phyloP scores from a whole-genome alignment of 208 protist species.

The Leishmania arabica region DNA sequence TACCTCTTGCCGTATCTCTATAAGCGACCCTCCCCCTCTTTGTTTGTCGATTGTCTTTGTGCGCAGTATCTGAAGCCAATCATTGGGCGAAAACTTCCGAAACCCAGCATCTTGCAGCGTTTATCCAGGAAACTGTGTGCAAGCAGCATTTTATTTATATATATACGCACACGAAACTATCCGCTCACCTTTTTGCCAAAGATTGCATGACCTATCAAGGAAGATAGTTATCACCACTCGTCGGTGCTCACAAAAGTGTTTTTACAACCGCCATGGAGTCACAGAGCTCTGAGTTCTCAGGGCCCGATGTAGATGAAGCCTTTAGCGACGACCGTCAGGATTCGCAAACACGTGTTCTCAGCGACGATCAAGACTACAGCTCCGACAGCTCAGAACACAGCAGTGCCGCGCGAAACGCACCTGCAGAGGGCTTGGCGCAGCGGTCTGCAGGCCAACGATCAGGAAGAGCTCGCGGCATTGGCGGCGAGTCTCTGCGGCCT shows the following conservation, averaged over 20 bases:
- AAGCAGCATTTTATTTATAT: background rate
- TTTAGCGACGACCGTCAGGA: constrained; percentile 3
- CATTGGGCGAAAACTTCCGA: background rate
- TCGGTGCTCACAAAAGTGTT: background rate
- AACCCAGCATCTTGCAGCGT: background rate
- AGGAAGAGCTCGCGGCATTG: constrained; percentile 3
- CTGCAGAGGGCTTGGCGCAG: constrained; percentile 10
- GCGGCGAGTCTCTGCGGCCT: constrained; percentile 19
- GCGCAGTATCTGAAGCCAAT: background rate
- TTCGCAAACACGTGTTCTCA: constrained; percentile 13
- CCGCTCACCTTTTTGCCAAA: background rate
- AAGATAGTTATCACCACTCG: too few relatives aligned
- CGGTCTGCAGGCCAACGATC: constrained; percentile 9
- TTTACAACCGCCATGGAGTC: background rate
- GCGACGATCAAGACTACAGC: constrained; percentile 37
- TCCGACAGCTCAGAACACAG: constrained; percentile 36
- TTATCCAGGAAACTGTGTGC: background rate
- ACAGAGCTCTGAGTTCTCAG: constrained; percentile 7
- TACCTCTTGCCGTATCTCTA: background rate
- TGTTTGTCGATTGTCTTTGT: too few relatives aligned
- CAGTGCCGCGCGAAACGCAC: background rate
- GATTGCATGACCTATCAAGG: background rate
- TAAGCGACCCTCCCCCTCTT: background rate
- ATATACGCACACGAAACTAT: background rate
- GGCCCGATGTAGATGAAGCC: constrained; percentile 12